These are phyloP conservation scores for Funneliformis caledonium DNA, from an alignment of 371 early-diverging fungal species.

Conservation along the genomic window DNA sequence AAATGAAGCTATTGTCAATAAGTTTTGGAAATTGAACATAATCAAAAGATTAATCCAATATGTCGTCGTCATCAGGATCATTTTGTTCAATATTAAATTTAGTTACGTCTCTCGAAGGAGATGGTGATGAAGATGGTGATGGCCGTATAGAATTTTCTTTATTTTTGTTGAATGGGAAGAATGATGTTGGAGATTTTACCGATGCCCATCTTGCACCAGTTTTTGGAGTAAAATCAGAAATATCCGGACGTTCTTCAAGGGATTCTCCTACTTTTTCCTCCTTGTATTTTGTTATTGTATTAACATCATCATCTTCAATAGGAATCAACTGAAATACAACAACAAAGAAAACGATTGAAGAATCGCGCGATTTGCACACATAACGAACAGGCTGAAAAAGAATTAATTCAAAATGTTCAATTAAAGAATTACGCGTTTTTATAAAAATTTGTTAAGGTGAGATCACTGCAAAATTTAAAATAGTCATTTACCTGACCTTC, in stretches of 20 bases:
- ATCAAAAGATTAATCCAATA: not conserved
- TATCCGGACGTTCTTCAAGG: not conserved
- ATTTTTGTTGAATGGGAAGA: not conserved
- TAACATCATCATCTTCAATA: conserved; percentile 40
- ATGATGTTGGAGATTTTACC: conserved; percentile 36
- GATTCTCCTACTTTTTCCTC: not conserved
- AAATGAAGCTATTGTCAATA: too few relatives aligned
- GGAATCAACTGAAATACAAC: conserved; percentile 62
- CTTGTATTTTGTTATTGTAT: not conserved
- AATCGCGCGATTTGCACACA: conserved; percentile 57
- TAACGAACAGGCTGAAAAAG: conserved; percentile 60
- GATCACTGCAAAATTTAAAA: not conserved
- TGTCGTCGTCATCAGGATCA: not conserved
- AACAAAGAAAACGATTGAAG: conserved; percentile 57
- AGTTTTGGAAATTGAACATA: too few relatives aligned
- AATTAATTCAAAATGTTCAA: not conserved
- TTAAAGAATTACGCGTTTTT: too few relatives aligned
- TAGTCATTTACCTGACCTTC: conserved; percentile 61
- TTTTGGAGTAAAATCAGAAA: conserved; percentile 25
- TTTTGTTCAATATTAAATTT: not conserved
- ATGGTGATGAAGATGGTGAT: not conserved
- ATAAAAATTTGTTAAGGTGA: not conserved
- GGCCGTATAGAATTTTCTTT: not conserved
- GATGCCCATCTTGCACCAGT: conserved; percentile 15
- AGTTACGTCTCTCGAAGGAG: not conserved